Percentiles rank a stretch among this genome's conserved stretches.
Evolutionary conservation across 768 basidiomycete genomes (phyloP).

Genomic region (Lanmaoa rubissima): DNA sequence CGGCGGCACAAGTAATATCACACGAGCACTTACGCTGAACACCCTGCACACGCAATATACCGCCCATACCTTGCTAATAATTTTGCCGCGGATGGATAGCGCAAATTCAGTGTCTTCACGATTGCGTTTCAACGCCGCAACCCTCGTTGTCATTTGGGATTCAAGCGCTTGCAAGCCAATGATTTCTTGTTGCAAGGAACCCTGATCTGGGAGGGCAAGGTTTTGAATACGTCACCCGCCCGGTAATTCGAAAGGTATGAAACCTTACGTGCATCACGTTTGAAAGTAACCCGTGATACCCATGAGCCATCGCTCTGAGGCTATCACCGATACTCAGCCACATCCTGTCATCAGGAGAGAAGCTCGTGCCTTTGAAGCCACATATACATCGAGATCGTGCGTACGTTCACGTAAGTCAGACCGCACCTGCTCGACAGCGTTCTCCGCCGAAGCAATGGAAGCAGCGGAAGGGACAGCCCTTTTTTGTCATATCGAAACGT

Average conservation of each 20-base stretch:
- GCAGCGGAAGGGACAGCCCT: conserved; percentile 25
- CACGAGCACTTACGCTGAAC: conserved; percentile 48
- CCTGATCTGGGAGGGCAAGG: conserved; percentile 30
- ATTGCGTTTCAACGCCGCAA: conserved; percentile 49
- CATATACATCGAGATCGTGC: conserved; percentile 26
- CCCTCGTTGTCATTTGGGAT: conserved; percentile 60
- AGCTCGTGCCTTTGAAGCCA: conserved; percentile 24
- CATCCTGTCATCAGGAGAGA: neutral
- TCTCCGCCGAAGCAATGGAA: conserved; percentile 51
- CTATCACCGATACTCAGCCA: conserved; percentile 17
- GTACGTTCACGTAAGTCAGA: conserved; percentile 48
- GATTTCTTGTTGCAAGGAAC: conserved; percentile 51
- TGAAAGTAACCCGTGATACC: conserved; percentile 30
- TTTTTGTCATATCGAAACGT: conserved; percentile 4
- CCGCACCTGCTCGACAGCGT: conserved; percentile 57
- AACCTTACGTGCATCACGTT: conserved; percentile 32
- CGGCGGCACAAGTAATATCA: conserved; percentile 3
- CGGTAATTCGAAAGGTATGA: conserved; percentile 5
- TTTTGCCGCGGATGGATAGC: conserved; percentile 52
- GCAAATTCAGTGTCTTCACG: conserved; percentile 50
- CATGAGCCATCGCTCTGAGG: conserved; percentile 27
- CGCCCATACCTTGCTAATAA: conserved; percentile 56
- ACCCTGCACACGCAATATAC: conserved; percentile 65
- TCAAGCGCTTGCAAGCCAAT: conserved; percentile 65
- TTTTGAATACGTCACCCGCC: neutral